Evolutionary conservation across 306 rosid genomes (phyloP), one percentile per base, ranked within the genome.

Genomic region (Psophocarpus tetragonolobus): DNA sequence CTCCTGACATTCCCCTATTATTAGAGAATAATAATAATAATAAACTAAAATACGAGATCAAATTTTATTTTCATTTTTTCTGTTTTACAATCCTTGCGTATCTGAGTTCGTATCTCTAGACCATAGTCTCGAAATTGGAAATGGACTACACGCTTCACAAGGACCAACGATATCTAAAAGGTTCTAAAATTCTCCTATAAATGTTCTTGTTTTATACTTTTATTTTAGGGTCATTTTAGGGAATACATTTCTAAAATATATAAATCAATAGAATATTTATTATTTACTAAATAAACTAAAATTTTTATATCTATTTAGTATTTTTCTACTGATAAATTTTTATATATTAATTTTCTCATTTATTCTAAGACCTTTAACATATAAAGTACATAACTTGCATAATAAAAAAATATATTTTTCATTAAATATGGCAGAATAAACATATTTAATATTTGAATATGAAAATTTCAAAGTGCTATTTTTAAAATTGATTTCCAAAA

Each of bases 131-230:
- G 80, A 64, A 32, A 75, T 21, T 62, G 35, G 26, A 75, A 75
- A 63, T 30, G 12, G 63, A 75, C 51, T 45, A 8, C 80, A 30
- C 80, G 38, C 4, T 75, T 33, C 18, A 63, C 80, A 48, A 75
- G 64, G 61, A 27, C 13, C 17, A 63, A 45, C 27, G 27, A 32
- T 63, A 14, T 20, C 26, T 26, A 75, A 47, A 70, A 30, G 63
- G 62, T 29, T 70, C 62, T 32, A 48, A 70, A 48, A 70, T 48
- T 70, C 61, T 69, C 18, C 29, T 3, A 63, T 63, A 45, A 63
- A 63, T 70, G 12, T 48, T 47, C 62, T 70, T 48, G 45, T 47
- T 48, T 30, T 47, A 26, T 70, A 17, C 3, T 47, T 48, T 30
- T 47, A 26, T 70, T 17, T 5, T 29, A 17, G 27, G 44, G 29